Conservation (phyloP, 2,329 filamentous ascomycete species). For the Chrysoporthe cubensis region DNA sequence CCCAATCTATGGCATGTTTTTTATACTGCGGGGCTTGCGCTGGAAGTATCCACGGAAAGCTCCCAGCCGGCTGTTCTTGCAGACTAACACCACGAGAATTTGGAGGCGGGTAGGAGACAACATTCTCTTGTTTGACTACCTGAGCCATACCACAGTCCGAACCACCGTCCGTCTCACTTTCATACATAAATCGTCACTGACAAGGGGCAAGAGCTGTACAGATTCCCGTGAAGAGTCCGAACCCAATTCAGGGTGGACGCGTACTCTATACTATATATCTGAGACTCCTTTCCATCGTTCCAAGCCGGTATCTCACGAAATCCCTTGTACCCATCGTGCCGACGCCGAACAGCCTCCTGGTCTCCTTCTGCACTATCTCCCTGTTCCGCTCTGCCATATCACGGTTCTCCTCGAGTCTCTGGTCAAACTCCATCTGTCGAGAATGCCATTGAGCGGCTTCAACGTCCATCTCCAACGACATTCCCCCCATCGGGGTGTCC, state of each 20-base stretch:
- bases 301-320: slow-evolving; percentile 2
- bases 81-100: too few species aligned
- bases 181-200: background rate
- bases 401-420: background rate
- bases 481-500: slow-evolving; percentile 12
- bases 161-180: too few species aligned
- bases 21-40: too few species aligned
- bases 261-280: background rate
- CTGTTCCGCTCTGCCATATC: slow-evolving; percentile 4
- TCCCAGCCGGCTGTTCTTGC: too few species aligned
- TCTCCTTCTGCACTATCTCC: background rate
- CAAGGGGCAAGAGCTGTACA: background rate
- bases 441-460: slow-evolving; percentile 7
- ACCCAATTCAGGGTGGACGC: background rate
- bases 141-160: too few species aligned
- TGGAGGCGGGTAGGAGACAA: too few species aligned
- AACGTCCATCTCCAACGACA: slow-evolving; percentile 7
- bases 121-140: too few species aligned
- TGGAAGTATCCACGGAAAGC: too few species aligned
- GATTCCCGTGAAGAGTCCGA: background rate
- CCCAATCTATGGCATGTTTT: too few species aligned
- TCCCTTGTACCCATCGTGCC: slow-evolving; percentile 4
- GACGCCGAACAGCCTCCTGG: background rate
- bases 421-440: background rate
- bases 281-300: background rate